Percentiles rank a stretch among this genome's conserved stretches.
phyloP scores from a whole-genome alignment of 1,284 basidiomycete genomes.

The Puccinia horiana region DNA sequence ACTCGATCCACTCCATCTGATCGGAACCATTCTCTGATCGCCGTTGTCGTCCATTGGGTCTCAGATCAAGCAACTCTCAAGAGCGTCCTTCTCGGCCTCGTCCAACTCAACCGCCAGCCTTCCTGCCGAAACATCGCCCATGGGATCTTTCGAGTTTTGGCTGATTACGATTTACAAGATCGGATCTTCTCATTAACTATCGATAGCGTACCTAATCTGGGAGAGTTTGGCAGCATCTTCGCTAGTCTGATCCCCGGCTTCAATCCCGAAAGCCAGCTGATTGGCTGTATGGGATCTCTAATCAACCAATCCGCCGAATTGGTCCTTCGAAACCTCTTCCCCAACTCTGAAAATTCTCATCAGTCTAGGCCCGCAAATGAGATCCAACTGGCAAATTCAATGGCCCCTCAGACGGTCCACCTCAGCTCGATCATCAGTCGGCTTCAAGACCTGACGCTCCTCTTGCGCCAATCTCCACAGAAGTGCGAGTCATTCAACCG shows the following conservation, averaged over 20 bases:
- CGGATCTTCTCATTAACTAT: conserved; percentile 20
- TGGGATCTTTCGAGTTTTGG: background rate
- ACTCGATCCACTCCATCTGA: background rate
- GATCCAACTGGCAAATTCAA: background rate
- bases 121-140: conserved; percentile 3
- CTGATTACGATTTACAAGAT: background rate
- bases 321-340: background rate
- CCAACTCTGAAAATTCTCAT: background rate
- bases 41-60: background rate
- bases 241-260: conserved; percentile 12
- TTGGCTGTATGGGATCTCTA: background rate
- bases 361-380: background rate
- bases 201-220: conserved; percentile 6
- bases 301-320: conserved; percentile 14
- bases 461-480: background rate
- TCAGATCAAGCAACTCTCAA: conserved; percentile 1
- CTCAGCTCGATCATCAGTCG: conserved; percentile 11
- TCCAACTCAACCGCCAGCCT: background rate
- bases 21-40: conserved; percentile 7
- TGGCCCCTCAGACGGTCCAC: background rate
- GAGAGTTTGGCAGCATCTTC: background rate
- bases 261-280: conserved; percentile 15
- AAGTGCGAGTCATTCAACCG: background rate
- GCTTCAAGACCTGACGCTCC: conserved; percentile 13
- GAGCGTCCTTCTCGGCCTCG: background rate